Base-by-base conservation (phyloP, 441 rosid genomes). In the Rhodomyrtus psidioides region DNA sequence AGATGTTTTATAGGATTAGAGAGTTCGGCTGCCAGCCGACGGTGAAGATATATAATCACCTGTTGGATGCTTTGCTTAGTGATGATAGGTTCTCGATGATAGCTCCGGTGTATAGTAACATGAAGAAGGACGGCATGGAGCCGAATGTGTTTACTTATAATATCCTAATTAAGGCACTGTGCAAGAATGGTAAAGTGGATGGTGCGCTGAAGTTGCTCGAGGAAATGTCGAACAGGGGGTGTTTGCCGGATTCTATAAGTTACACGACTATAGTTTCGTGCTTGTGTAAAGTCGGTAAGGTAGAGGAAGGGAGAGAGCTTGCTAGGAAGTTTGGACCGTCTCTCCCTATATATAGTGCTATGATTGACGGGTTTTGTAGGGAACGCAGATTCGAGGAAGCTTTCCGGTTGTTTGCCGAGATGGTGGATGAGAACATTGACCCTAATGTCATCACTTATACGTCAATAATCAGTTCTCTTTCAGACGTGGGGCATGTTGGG, bases 1-100 rank as follows among this genome's bases (percentile, higher is more conserved):
- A 94, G 87, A 91, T 89, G 91, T 95, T 97, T 87, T 94, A 95
- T 88, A 91, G 98, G 90, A 92, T 96, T 12, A 90, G 92, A 82
- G 98, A 97, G 86, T 97, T 97, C 3, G 96, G 98, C 26, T 96
- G 96, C 88, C 89, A 88, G 83, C 97, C 97, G n/a, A 94, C 94
- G 0, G 95, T 96, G 60, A 97, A 90, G 95, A 96, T 96, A 84
- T 96, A 96, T 83, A 97, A 97, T 87, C 95, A 92, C 89, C 88
- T 97, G 81, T 88, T 97, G 91, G 99, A 97, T 92, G 95, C 93
- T 12, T 81, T 97, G 88, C 96, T 97, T 51, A 87, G 94, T 82
- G 95, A 97, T 84, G 93, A 92, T 87, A 90, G 90, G 97, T 92
- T 96, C 87, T 91, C 88, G 60, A 91, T 96, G 95, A 93, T 97